Evolutionary conservation across 139 green algal genomes (phyloP), one percentile per base, ranked within the genome.

Genomic region (Auxenochlorella pyrenoidosa): DNA sequence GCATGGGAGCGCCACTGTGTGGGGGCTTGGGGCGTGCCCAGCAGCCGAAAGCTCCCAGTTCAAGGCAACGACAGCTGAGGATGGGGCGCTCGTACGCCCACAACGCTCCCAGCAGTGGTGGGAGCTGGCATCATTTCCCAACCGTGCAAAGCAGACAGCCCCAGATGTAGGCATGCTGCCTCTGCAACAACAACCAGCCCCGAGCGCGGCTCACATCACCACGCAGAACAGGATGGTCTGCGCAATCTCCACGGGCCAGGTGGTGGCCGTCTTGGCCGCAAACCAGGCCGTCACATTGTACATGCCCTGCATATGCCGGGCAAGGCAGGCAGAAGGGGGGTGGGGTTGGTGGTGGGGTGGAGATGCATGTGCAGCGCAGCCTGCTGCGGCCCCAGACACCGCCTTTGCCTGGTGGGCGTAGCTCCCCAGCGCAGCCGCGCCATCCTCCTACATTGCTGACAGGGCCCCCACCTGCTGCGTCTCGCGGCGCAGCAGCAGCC

Each of bases 401-500:
- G n/a, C n/a, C n/a, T n/a, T n/a, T n/a, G n/a, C n/a, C n/a, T n/a
- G n/a, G n/a, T n/a, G n/a, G n/a, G n/a, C n/a, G n/a, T n/a, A n/a
- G n/a, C n/a, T n/a, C n/a, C n/a, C n/a, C n/a, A n/a, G n/a, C n/a
- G n/a, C n/a, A n/a, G n/a, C n/a, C n/a, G n/a, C n/a, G n/a, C n/a
- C n/a, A n/a, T n/a, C n/a, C n/a, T n/a, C n/a, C n/a, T n/a, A n/a
- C n/a, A n/a, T n/a, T n/a, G n/a, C n/a, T n/a, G n/a, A 8, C 54
- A 63, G 15, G 16, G 54, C 54, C 16, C 54, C 34, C 44, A 63
- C 75, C 47, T 81, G 43, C 58, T 85, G 70, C 34, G 32, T 65
- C 81, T 94, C 92, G 4, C 92, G 85, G 54, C 89, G 80, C 71
- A 94, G 84, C 68, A 94, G 89, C 80, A 89, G 41, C 24, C 92